Base-by-base conservation (phyloP, 2,329 filamentous ascomycete genomes). In the Aspergillus ustus region DNA sequence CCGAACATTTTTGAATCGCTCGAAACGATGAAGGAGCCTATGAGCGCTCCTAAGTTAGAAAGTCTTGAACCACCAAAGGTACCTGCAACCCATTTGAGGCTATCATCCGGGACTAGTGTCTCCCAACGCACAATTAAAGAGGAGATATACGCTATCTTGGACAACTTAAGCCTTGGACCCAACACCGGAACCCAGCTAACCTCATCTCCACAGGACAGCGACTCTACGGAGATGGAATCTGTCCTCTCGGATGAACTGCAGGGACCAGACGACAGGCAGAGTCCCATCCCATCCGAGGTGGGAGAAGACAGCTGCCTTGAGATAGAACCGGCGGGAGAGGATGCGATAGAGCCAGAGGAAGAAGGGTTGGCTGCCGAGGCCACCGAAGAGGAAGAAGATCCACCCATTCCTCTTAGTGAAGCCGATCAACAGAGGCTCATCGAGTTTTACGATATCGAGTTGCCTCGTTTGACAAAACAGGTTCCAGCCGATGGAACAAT, bases 131-230 rank as follows among this genome's bases (percentile, higher is more conserved):
- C 22, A 17, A 17, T 57, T 15, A 58, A 53, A 20, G 48, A 61
- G 29, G 45, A 61, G 22, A 58, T 61, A 44, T 61, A 48, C 29
- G 59, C 54, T 9, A 54, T 61, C 7, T 48, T 61, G 20, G 55
- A 54, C 25, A 61, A 57, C 37, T 54, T 61, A 45, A 53, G 44
- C n/a, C 1, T 20, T 34, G 34, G 40, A 22, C 15, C 54, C 31
- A 31, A 43, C 9, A 34, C 29, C 34, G 17, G 51, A 22, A 1
- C 29, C 22, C 37, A 46, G 20, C 28, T 15, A 28, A 46, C 45
- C 4, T 19, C 52, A 25, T 28, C 31, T 22, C 3, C 20, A 19
- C 49, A 45, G n/a, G 15, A 8, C 2, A 45, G 19, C 20, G 43
- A 19, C 19, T 43, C 25, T 15, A 34, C 15, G 28, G n/a, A 57